A percentile compares a stretch with the other conserved stretches of the same genome.
Evolutionary conservation across 2,329 filamentous ascomycete species (phyloP).

Genomic region (Aspergillus pseudoglaucus): DNA sequence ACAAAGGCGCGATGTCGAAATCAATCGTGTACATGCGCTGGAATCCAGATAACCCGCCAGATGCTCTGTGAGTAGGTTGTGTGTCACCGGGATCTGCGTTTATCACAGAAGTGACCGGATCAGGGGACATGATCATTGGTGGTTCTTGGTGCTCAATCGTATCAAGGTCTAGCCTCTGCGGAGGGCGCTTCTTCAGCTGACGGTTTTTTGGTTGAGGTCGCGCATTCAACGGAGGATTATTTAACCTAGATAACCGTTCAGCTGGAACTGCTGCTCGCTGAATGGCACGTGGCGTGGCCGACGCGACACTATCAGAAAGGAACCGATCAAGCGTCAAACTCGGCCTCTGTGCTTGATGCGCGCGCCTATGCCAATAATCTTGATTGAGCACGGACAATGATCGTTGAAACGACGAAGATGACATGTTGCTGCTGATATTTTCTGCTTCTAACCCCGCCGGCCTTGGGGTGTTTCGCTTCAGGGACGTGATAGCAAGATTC

Average conservation of each 20-base stretch:
- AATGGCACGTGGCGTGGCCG: conserved; percentile 2
- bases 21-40: conserved; percentile 46
- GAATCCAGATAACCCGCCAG: conserved; percentile 42
- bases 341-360: conserved; percentile 10
- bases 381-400: conserved; percentile 28
- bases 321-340: conserved; percentile 32
- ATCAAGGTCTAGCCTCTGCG: conserved; percentile 43
- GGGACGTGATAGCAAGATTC: conserved; percentile 29
- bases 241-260: neutral
- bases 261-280: neutral
- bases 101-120: conserved; percentile 4
- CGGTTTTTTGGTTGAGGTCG: conserved; percentile 12
- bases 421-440: conserved; percentile 8
- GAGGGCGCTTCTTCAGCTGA: conserved; percentile 30
- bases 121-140: conserved; percentile 16
- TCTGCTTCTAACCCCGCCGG: conserved; percentile 29
- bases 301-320: conserved; percentile 17
- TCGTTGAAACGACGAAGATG: conserved; percentile 22
- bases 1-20: conserved; percentile 48
- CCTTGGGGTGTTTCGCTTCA: conserved; percentile 28
- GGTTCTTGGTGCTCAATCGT: conserved; percentile 42
- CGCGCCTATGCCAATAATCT: conserved; percentile 18
- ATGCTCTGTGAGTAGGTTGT: conserved; percentile 12
- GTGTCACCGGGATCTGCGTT: conserved; percentile 1
- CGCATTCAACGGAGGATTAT: conserved; percentile 7